phyloP scores from a whole-genome alignment of 106 monocot species.

The Acanthochlamys bracteata region DNA sequence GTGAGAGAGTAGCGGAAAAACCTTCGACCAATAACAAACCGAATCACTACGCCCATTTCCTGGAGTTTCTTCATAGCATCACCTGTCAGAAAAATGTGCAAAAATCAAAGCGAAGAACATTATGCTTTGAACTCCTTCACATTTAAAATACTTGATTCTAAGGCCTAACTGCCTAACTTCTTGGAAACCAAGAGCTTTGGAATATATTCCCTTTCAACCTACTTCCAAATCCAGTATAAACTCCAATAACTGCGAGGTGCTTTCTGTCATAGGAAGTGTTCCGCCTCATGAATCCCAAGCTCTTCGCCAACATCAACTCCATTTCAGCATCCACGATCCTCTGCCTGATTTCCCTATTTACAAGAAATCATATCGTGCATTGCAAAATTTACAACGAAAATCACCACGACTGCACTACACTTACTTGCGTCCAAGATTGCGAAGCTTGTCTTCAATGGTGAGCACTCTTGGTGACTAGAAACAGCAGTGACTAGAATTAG shows the following conservation, averaged over 20 bases:
- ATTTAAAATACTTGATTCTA: neutral
- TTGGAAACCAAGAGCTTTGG: conserved; percentile 93
- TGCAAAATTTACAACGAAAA: neutral
- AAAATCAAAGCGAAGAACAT: neutral
- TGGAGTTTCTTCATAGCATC: conserved; percentile 88
- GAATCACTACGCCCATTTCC: conserved; percentile 76
- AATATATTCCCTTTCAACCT: conserved; percentile 70
- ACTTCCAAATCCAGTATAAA: conserved; percentile 95
- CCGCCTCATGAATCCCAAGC: conserved; percentile 60
- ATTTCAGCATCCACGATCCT: conserved; percentile 91
- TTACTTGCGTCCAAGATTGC: conserved; percentile 90
- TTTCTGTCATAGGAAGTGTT: conserved; percentile 36
- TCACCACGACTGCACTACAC: neutral
- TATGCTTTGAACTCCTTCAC: neutral
- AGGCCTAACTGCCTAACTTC: conserved; percentile 35
- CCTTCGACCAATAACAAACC: conserved; percentile 99
- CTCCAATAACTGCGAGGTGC: conserved; percentile 84
- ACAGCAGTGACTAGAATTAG: neutral
- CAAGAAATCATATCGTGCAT: neutral
- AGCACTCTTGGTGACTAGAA: conserved; percentile 65
- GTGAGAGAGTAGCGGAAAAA: conserved; percentile 22
- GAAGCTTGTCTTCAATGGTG: conserved; percentile 79
- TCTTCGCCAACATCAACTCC: conserved; percentile 90
- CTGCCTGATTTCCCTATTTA: conserved; percentile 56
- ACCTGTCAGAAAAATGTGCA: conserved; percentile 32